Evolutionary conservation across 2,329 filamentous ascomycete species (phyloP).

Genomic region (Monosporascus ibericus): DNA sequence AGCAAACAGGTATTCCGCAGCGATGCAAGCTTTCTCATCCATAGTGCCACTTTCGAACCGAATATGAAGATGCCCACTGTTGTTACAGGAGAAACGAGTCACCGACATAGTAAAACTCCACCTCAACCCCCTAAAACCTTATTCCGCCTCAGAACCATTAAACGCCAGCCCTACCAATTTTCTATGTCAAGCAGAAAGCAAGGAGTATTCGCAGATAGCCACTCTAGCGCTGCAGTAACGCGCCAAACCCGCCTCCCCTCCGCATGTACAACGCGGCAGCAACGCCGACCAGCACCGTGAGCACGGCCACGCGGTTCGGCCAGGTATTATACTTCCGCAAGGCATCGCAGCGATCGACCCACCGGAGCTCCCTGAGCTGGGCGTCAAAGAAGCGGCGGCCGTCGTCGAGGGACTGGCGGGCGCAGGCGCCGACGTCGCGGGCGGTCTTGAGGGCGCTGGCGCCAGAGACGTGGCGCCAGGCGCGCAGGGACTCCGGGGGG

Average conservation of each 20-base stretch:
- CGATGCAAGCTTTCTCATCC: too few relatives aligned
- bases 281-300: conserved; percentile 61
- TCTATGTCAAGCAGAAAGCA: too few relatives aligned
- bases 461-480: conserved; percentile 67
- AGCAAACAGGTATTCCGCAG: too few relatives aligned
- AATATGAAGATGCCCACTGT: too few relatives aligned
- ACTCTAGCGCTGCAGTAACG: neutral
- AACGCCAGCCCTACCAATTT: neutral
- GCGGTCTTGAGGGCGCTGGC: conserved; percentile 85
- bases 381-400: conserved; percentile 62
- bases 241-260: conserved; percentile 26
- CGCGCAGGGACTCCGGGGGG: conserved; percentile 66
- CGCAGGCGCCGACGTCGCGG: conserved; percentile 41
- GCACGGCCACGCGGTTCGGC: conserved; percentile 59
- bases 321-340: conserved; percentile 43
- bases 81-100: neutral
- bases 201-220: too few relatives aligned
- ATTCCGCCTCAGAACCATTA: neutral
- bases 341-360: conserved; percentile 53
- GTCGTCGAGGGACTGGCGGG: conserved; percentile 54
- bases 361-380: conserved; percentile 67
- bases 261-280: conserved; percentile 60
- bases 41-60: too few relatives aligned
- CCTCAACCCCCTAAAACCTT: neutral
- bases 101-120: neutral